A percentile compares a stretch with the other conserved stretches of the same genome.
Conservation (phyloP, 805 yeast species). For the Teunomyces lycoperdinae region DNA sequence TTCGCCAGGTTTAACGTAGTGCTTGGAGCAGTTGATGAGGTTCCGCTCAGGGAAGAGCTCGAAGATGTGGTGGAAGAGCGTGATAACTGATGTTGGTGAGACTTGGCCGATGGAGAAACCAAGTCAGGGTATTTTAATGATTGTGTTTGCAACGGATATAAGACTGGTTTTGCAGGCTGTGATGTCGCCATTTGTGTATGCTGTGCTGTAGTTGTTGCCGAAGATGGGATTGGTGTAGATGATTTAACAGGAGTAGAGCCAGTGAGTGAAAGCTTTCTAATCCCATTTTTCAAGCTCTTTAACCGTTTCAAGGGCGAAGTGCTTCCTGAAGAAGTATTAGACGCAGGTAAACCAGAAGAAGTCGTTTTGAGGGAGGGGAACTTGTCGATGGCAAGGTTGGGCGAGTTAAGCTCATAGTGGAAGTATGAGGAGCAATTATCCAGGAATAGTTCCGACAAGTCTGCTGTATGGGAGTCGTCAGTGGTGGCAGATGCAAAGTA, state of each 20-base stretch:
- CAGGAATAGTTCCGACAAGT: constrained; percentile 7
- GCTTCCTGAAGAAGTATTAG: constrained; percentile 7
- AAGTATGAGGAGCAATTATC: constrained; percentile 11
- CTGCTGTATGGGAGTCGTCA: constrained; percentile 2
- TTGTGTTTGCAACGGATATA: constrained; percentile 13
- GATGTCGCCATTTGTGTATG: background rate
- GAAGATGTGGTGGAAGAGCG: constrained; percentile 14
- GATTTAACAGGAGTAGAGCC: constrained; percentile 6
- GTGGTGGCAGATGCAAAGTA: background rate
- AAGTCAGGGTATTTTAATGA: background rate
- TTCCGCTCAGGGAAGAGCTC: constrained; percentile 5
- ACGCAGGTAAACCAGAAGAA: constrained; percentile 2
- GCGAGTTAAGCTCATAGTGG: constrained; percentile 26
- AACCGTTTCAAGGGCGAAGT: constrained; percentile 35
- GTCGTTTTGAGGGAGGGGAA: constrained; percentile 6
- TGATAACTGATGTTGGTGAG: constrained; percentile 10
- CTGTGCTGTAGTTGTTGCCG: constrained; percentile 1
- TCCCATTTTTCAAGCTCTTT: constrained; percentile 36
- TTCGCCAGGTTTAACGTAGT: constrained; percentile 2
- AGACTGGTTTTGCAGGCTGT: constrained; percentile 8
- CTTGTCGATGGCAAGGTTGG: constrained; percentile 17
- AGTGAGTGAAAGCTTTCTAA: constrained; percentile 33
- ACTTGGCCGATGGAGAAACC: background rate
- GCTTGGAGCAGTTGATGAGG: constrained; percentile 8
- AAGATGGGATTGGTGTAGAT: background rate